A percentile compares a stretch with the other conserved stretches of the same genome.
phyloP scores from a whole-genome alignment of 805 yeast genomes.

The Wickerhamiella occidentalis region DNA sequence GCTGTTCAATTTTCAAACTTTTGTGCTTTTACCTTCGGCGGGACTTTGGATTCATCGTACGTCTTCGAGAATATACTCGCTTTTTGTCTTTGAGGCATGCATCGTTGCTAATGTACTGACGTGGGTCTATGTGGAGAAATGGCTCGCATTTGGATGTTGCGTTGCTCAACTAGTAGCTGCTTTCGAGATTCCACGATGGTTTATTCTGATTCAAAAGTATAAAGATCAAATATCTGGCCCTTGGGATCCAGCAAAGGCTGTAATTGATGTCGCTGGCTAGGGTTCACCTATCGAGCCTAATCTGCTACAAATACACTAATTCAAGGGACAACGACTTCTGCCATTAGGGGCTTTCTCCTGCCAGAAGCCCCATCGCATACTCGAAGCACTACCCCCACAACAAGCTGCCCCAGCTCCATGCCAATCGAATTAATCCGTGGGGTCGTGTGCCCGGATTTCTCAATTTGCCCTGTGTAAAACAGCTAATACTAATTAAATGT shows the following conservation, averaged over 20 bases:
- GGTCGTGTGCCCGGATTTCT: too few relatives aligned
- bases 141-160: conserved; percentile 30
- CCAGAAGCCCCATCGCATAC: too few relatives aligned
- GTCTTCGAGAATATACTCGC: conserved; percentile 22
- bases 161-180: conserved; percentile 31
- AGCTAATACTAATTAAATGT: too few relatives aligned
- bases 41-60: conserved; percentile 45
- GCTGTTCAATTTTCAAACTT: conserved; percentile 55
- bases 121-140: conserved; percentile 26
- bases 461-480: too few relatives aligned
- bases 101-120: conserved; percentile 1
- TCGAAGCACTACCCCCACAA: too few relatives aligned
- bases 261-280: conserved; percentile 28
- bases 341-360: too few relatives aligned
- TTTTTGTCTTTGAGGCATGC: conserved; percentile 18
- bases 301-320: too few relatives aligned
- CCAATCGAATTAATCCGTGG: too few relatives aligned
- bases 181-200: conserved; percentile 56
- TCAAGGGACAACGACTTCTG: too few relatives aligned
- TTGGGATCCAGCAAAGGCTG: conserved; percentile 81
- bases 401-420: too few relatives aligned
- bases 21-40: conserved; percentile 61
- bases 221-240: conserved; percentile 83
- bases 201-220: conserved; percentile 59
- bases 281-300: too few relatives aligned